These are phyloP conservation scores for Aspergillus floridensis DNA, from an alignment of 2,329 filamentous ascomycete genomes.

Conservation along the genomic window DNA sequence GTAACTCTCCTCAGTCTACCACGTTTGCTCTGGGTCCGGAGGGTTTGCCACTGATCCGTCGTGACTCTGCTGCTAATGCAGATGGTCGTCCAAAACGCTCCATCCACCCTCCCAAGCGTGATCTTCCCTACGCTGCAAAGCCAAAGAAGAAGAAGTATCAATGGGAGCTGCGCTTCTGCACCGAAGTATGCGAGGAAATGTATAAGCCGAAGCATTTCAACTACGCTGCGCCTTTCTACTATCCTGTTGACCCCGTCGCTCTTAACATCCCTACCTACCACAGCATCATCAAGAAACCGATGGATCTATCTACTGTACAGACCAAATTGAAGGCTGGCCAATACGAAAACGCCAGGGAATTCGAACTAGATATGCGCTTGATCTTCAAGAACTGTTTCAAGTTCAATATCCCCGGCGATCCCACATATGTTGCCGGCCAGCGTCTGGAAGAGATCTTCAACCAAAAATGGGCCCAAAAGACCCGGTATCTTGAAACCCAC, in stretches of 20 bases:
- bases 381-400: slow-evolving; percentile 88
- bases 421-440: slow-evolving; percentile 69
- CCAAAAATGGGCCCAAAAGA: slow-evolving; percentile 71
- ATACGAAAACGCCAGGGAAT: slow-evolving; percentile 79
- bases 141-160: slow-evolving; percentile 89
- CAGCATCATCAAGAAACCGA: slow-evolving; percentile 91
- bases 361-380: slow-evolving; percentile 76
- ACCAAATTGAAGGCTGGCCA: slow-evolving; percentile 73
- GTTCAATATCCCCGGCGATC: slow-evolving; percentile 81
- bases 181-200: slow-evolving; percentile 75
- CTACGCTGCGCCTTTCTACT: slow-evolving; percentile 71
- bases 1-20: slow-evolving; percentile 42
- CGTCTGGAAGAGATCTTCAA: slow-evolving; percentile 74
- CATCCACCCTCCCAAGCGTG: slow-evolving; percentile 88
- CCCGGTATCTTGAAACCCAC: slow-evolving; percentile 75
- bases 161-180: slow-evolving; percentile 85
- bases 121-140: slow-evolving; percentile 83
- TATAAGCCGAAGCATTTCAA: slow-evolving; percentile 68
- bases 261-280: slow-evolving; percentile 92
- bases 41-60: slow-evolving; percentile 76
- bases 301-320: slow-evolving; percentile 84
- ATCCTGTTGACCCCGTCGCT: slow-evolving; percentile 88
- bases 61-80: slow-evolving; percentile 74
- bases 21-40: slow-evolving; percentile 75
- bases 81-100: slow-evolving; percentile 87